Base-by-base conservation (phyloP, 768 basidiomycete species). In the Sporobolomyces roseus region DNA sequence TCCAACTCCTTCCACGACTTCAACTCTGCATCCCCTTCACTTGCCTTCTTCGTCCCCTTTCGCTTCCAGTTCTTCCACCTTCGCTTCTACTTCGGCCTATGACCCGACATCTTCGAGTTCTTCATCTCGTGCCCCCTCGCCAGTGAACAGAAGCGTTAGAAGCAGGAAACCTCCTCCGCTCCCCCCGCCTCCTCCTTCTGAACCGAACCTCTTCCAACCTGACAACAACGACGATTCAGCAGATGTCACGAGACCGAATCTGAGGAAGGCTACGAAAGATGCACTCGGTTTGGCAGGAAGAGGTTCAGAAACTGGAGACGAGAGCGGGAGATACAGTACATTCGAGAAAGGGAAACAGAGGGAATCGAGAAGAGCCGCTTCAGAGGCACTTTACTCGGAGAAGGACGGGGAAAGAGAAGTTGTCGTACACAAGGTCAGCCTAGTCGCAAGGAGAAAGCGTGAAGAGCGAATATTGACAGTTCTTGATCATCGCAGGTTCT, bases 401-500 rank as follows among this genome's bases (percentile, higher is more conserved):
- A 12, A n/a, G 8, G 36, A 46, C 3, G 5, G 21, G 50, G 38
- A 41, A 17, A 64, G 45, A 21, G 45, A 46, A 23, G 45, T 41
- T 9, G 38, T 41, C 38, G 38, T 41, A 9, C 38, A 41, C 21
- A 46, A 46, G 45, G 45, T 46, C 12, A 6, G 45, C 23, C 21
- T 21, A 13, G 7, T 46, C 45, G 13, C 12, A 46, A 13, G 7
- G 45, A 46, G 12, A 13, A 41, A 9, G 10, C 38, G 45, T 46
- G 12, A 23, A 7, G 45, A 14, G 45, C 13, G n/a, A n/a, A n/a
- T n/a, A n/a, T n/a, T n/a, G n/a, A n/a, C n/a, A n/a, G n/a, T n/a
- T n/a, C n/a, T n/a, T n/a, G n/a, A n/a, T n/a, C 32, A n/a, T 27
- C 49, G 4, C 63, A 81, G 93, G 82, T 97, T 46, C 79, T 82